Base-by-base conservation (phyloP, 768 basidiomycete species). In the Erythrobasidium yunnanense region DNA sequence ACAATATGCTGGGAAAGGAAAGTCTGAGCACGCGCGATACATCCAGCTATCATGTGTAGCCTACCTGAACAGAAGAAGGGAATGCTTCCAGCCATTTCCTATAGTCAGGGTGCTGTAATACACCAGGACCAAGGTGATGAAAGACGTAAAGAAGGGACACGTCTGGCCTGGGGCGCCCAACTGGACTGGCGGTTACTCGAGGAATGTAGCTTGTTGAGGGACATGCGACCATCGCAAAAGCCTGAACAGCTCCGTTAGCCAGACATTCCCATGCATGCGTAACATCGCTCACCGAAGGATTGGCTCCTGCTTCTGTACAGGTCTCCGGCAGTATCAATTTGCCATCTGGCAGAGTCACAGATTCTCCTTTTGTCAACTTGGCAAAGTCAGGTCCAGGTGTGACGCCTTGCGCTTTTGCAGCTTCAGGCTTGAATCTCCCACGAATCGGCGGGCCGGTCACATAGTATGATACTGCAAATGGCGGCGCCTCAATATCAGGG, bases 21-120 rank as follows among this genome's bases (percentile, higher is more conserved):
- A 1, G 33, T 2, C 18, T 68, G 18, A 8, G 22, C 25, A 8
- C 38, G 57, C 3, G 57, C 67, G 38, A 66, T 35, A 29, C 53
- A 42, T 29, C 47, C 5, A n/a, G 7, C 27, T 8, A 68, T 45
- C 17, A 51, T 49, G 27, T 56, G 38, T 67, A 7, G 78, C 83
- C 50, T 71, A 93, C 87, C 71, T 87, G 78, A 4, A 81, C 81
- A 29, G 80, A 76, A 2, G 80, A 71, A 1, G 81, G 81, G 71
- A 91, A 90, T 0, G 79, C 78, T 29, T 78, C 75, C 83, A 92
- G 85, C 78, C 93, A 90, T 0, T 77, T 73, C 67, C 81, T 80
- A 75, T 92, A 93, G 55, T 81, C 77, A 35, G 79, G 73, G 70
- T 91, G 83, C 72, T 85, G 83, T 33, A 88, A 74, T 7, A 95